These are phyloP conservation scores for Cordia subcordata DNA, from an alignment of 257 asterid genomes.

Conservation along the genomic window DNA sequence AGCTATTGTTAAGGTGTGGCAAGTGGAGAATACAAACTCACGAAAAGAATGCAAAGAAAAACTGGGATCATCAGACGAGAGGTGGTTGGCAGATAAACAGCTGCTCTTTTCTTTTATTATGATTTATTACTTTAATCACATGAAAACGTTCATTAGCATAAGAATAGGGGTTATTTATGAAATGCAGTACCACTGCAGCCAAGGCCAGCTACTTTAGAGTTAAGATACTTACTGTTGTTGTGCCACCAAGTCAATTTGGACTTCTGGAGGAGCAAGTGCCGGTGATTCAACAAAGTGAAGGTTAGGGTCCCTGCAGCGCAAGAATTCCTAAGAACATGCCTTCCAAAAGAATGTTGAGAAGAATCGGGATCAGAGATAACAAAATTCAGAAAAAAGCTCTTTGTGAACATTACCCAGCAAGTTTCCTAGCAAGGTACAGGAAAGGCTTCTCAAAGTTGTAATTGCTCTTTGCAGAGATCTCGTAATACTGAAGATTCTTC, in stretches of 20 bases:
- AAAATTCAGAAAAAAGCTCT: background rate
- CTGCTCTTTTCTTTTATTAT: too few relatives aligned
- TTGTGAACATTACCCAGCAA: constrained; percentile 2
- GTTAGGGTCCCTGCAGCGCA: background rate
- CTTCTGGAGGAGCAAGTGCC: constrained; percentile 8
- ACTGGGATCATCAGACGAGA: too few relatives aligned
- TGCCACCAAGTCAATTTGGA: background rate
- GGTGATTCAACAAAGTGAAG: background rate
- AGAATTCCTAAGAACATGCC: background rate
- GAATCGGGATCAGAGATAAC: too few relatives aligned
- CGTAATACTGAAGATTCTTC: constrained; percentile 6
- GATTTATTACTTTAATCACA: too few relatives aligned
- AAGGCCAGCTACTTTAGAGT: background rate
- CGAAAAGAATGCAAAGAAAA: too few relatives aligned
- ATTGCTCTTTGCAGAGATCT: constrained; percentile 11
- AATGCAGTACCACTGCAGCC: background rate
- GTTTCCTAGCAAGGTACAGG: constrained; percentile 6
- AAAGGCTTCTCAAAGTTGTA: constrained; percentile 10
- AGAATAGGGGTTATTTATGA: too few relatives aligned
- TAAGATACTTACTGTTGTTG: background rate
- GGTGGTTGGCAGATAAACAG: too few relatives aligned
- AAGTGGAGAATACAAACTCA: too few relatives aligned
- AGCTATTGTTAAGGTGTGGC: too few relatives aligned
- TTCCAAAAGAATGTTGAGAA: too few relatives aligned
- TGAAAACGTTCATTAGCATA: too few relatives aligned